These are phyloP conservation scores for Cordyceps cicadae DNA, from an alignment of 2,329 filamentous ascomycete species.

Conservation along the genomic window DNA sequence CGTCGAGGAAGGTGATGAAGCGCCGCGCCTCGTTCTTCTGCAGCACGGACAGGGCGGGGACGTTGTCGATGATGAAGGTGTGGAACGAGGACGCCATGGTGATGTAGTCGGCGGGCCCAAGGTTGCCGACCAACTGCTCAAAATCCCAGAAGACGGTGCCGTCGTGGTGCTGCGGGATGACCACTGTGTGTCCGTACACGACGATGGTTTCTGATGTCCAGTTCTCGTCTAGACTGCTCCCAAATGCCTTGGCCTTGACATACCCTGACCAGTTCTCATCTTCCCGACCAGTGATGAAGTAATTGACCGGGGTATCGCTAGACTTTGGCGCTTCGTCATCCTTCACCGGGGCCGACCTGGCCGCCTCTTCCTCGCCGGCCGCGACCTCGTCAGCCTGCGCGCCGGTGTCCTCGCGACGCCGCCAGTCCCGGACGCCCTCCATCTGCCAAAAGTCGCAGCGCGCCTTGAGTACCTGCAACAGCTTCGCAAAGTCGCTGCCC, in stretches of 20 bases:
- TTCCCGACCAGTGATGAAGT: conserved; percentile 21
- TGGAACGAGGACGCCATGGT: conserved; percentile 72
- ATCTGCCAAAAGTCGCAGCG: conserved; percentile 81
- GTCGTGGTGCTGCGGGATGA: conserved; percentile 48
- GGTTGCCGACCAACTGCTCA: conserved; percentile 54
- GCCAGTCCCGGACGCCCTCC: conserved; percentile 65
- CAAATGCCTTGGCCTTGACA: conserved; percentile 19
- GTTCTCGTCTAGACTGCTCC: conserved; percentile 17
- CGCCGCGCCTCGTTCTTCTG: conserved; percentile 75
- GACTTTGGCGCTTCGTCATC: conserved; percentile 15
- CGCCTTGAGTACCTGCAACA: conserved; percentile 67
- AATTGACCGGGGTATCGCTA: conserved; percentile 22
- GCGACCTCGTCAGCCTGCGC: neutral
- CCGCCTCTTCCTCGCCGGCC: neutral
- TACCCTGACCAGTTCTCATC: conserved; percentile 22
- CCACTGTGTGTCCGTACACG: conserved; percentile 57
- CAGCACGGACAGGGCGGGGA: conserved; percentile 57
- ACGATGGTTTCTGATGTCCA: conserved; percentile 38
- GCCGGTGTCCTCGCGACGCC: conserved; percentile 41
- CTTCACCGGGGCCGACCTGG: neutral
- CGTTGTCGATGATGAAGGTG: conserved; percentile 63
- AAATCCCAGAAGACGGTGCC: conserved; percentile 61
- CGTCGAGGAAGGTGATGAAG: conserved; percentile 73
- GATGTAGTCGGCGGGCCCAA: conserved; percentile 77
- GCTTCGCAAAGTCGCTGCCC: conserved; percentile 65